phyloP scores from a whole-genome alignment of 768 basidiomycete genomes.

The Rhizopogon vinicolor region DNA sequence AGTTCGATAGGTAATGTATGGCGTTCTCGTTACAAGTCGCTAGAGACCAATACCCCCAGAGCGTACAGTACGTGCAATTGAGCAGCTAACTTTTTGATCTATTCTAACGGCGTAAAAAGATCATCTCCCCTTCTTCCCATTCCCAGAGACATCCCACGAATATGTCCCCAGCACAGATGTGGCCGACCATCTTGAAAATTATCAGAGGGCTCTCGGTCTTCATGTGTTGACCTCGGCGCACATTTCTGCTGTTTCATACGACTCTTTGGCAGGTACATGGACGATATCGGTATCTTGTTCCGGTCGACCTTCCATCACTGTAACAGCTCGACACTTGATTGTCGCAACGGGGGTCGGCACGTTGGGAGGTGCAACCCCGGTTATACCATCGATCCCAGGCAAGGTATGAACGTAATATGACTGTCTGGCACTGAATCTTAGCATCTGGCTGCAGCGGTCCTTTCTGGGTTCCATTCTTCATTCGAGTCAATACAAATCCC shows the following conservation, averaged over 20 bases:
- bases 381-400: neutral
- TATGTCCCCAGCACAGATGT: slow-evolving; percentile 3
- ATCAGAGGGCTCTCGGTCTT: slow-evolving; percentile 5
- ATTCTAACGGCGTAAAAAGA: neutral
- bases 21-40: slow-evolving; percentile 61
- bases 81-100: neutral
- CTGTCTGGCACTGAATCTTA: neutral
- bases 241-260: neutral
- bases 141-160: neutral
- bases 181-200: slow-evolving; percentile 8
- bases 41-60: slow-evolving; percentile 20
- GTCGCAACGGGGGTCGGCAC: slow-evolving; percentile 1
- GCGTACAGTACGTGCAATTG: slow-evolving; percentile 3
- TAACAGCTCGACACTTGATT: slow-evolving; percentile 1
- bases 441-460: neutral
- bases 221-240: neutral
- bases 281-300: neutral
- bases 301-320: neutral
- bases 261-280: neutral
- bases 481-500: slow-evolving; percentile 1
- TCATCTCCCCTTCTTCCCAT: slow-evolving; percentile 5
- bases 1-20: slow-evolving; percentile 58
- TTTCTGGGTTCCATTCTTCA: neutral
- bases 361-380: neutral
- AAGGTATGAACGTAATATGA: neutral